phyloP scores from a whole-genome alignment of 495 filamentous ascomycete species.

The Neurospora tetraspora region DNA sequence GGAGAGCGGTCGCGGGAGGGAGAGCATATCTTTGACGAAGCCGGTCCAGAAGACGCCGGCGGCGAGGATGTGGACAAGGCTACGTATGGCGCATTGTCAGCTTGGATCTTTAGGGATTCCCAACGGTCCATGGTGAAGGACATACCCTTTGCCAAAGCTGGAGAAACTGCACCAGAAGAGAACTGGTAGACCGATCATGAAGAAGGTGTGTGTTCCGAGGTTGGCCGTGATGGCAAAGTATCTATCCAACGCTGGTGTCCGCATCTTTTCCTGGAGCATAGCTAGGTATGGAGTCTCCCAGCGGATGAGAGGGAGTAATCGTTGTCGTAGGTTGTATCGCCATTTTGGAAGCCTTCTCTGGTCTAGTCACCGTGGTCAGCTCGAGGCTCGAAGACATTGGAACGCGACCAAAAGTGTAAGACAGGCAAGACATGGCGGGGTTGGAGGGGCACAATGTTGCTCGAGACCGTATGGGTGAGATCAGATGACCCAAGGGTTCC shows the following conservation, averaged over 20 bases:
- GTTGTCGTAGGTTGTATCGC: constrained; percentile 77
- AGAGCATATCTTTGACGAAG: constrained; percentile 87
- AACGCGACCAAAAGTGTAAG: background rate
- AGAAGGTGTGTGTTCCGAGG: constrained; percentile 96
- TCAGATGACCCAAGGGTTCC: background rate
- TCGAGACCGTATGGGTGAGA: background rate
- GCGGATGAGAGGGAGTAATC: constrained; percentile 74
- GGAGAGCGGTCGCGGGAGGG: constrained; percentile 87
- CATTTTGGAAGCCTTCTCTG: constrained; percentile 74
- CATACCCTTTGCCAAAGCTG: constrained; percentile 73
- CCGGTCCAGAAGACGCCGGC: constrained; percentile 87
- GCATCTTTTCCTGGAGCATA: constrained; percentile 63
- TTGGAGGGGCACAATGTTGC: background rate
- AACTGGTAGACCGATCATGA: constrained; percentile 87
- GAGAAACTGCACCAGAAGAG: constrained; percentile 92
- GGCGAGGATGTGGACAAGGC: constrained; percentile 81
- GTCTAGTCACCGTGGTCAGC: constrained; percentile 42
- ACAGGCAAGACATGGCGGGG: background rate
- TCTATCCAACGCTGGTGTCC: constrained; percentile 75
- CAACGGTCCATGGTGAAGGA: constrained; percentile 22
- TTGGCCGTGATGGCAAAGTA: constrained; percentile 97
- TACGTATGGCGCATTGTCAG: constrained; percentile 25
- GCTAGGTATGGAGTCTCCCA: constrained; percentile 96
- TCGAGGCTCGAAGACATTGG: background rate
- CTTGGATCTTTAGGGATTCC: background rate